phyloP scores from a whole-genome alignment of 75 land plant species.

The Azolla pinnata region DNA sequence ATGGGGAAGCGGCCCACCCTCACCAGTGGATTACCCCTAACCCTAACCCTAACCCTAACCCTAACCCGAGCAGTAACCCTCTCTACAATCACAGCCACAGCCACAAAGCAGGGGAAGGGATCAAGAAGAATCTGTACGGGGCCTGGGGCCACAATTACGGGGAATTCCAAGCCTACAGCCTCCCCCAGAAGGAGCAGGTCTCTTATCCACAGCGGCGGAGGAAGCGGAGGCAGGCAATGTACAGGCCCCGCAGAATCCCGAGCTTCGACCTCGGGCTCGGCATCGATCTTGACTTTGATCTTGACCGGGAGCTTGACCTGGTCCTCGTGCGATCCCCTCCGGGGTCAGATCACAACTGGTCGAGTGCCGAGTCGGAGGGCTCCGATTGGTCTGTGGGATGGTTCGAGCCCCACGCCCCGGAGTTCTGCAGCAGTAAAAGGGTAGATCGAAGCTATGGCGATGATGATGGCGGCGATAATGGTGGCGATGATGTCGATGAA shows the following conservation, averaged over 20 bases:
- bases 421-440: conserved; percentile 28
- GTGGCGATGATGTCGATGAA: no score
- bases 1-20: no score
- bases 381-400: conserved; percentile 92
- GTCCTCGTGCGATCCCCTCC: conserved; percentile 66
- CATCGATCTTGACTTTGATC: no score
- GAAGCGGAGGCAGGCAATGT: no score
- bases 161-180: background rate
- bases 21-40: no score
- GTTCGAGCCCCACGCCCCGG: conserved; percentile 73
- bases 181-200: background rate
- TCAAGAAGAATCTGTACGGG: no score
- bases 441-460: no score
- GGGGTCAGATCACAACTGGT: no score
- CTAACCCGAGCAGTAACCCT: background rate
- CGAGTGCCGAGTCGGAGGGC: conserved; percentile 72
- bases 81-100: background rate
- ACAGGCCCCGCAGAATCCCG: no score
- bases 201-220: conserved; percentile 23
- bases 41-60: conserved; percentile 1
- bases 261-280: no score
- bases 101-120: no score
- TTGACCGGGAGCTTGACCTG: conserved; percentile 64
- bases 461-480: conserved; percentile 15
- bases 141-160: no score